Evolutionary conservation across 805 yeast species (phyloP).

Genomic region (Saitoella complicata): DNA sequence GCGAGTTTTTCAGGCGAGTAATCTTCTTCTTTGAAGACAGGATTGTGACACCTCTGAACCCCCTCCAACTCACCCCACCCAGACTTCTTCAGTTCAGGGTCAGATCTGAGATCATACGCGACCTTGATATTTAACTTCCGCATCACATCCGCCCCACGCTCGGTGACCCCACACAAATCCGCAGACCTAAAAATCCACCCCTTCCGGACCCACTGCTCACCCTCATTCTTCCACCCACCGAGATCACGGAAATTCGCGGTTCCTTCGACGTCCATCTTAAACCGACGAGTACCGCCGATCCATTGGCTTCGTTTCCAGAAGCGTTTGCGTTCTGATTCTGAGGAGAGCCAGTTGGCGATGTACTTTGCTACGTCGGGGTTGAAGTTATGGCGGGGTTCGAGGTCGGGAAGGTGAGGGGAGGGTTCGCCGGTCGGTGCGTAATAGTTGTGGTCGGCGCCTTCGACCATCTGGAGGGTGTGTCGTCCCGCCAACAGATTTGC

Average conservation of each 20-base stretch:
- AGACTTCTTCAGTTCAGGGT: constrained; percentile 29
- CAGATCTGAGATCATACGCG: constrained; percentile 54
- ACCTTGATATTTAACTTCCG: constrained; percentile 32
- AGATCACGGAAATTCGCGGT: constrained; percentile 60
- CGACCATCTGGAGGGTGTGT: constrained; percentile 41
- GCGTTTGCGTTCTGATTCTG: constrained; percentile 35
- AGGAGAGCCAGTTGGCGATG: constrained; percentile 31
- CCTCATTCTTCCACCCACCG: constrained; percentile 49
- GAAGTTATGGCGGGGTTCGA: constrained; percentile 33
- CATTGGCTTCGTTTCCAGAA: constrained; percentile 25
- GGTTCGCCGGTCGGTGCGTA: constrained; percentile 29
- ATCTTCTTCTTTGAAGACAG: constrained; percentile 39
- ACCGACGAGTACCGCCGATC: constrained; percentile 33
- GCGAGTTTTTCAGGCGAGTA: constrained; percentile 53
- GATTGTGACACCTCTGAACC: constrained; percentile 33
- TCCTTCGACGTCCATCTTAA: constrained; percentile 45
- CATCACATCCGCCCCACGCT: constrained; percentile 29
- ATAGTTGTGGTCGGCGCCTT: constrained; percentile 68
- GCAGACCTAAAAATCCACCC: constrained; percentile 51
- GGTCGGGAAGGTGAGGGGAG: too few relatives aligned
- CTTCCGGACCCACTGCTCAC: constrained; percentile 26
- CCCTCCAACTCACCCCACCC: constrained; percentile 34
- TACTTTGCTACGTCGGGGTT: constrained; percentile 34
- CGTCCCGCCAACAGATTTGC: constrained; percentile 41
- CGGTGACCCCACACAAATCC: constrained; percentile 36